A percentile compares a stretch with the other conserved stretches of the same genome.
Evolutionary conservation across 176 grass and related monocot species (phyloP).

Genomic region (Aegilops longissima): DNA sequence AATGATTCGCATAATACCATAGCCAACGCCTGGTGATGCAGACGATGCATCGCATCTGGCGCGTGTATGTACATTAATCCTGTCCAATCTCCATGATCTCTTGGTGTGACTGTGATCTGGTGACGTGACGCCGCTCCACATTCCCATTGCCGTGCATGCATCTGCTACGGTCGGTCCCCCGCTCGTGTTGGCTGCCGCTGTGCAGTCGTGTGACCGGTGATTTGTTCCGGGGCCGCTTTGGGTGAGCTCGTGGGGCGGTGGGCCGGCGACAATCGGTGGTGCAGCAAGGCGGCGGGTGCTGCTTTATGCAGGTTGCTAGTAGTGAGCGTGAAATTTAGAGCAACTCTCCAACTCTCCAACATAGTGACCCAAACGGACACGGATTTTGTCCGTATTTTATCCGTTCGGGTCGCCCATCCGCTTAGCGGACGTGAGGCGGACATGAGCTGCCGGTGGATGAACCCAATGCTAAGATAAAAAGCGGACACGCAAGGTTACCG

Average conservation of each 20-base stretch:
- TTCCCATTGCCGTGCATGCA: not conserved
- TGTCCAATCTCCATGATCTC: not conserved
- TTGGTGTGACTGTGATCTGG: not conserved
- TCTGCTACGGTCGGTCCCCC: not conserved
- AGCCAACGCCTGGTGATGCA: not conserved
- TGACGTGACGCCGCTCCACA: not conserved
- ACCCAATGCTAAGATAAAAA: no score
- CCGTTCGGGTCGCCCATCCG: no score
- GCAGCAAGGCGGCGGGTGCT: not conserved
- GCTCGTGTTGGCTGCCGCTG: not conserved
- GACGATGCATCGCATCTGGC: not conserved
- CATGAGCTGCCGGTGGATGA: no score
- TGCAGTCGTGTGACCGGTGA: not conserved
- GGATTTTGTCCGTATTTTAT: no score
- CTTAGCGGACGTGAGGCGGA: no score
- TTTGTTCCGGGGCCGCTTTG: not conserved
- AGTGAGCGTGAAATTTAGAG: not conserved
- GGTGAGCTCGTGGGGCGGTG: not conserved
- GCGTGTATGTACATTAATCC: not conserved
- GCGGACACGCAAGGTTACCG: no score
- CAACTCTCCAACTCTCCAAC: no score
- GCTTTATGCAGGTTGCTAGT: not conserved
- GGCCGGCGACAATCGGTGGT: not conserved
- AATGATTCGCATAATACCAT: slow-evolving; percentile 6
- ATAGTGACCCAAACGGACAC: no score